Conservation (phyloP, 2,329 filamentous ascomycete species). For the Gnomoniopsis smithogilvyi region DNA sequence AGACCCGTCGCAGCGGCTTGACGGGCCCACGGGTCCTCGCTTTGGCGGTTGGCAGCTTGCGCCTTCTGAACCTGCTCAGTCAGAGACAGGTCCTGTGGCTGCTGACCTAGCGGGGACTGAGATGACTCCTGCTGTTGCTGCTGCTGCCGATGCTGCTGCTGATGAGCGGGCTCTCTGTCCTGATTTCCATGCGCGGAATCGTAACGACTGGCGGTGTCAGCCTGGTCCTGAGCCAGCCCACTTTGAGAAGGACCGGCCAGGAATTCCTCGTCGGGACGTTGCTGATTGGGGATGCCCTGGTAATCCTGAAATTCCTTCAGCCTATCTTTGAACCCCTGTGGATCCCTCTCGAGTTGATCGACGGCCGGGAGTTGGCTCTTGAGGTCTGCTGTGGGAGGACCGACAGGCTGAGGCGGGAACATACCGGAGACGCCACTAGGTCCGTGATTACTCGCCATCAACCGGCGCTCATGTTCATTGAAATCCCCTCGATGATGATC, state of each 20-base stretch:
- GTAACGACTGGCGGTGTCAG: slow-evolving; percentile 10
- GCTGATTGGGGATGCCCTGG: slow-evolving; percentile 45
- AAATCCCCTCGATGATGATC: slow-evolving; percentile 68
- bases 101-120: slow-evolving; percentile 20
- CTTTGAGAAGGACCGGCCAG: slow-evolving; percentile 16
- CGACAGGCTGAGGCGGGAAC: slow-evolving; percentile 36
- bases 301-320: slow-evolving; percentile 81
- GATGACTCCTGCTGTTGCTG: slow-evolving; percentile 22
- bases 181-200: slow-evolving; percentile 16
- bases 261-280: slow-evolving; percentile 57
- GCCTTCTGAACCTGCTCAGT: slow-evolving; percentile 79
- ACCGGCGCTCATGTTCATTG: slow-evolving; percentile 48
- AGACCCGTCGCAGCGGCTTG: slow-evolving; percentile 59
- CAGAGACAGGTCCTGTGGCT: slow-evolving; percentile 59
- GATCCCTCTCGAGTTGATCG: slow-evolving; percentile 50
- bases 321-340: slow-evolving; percentile 64
- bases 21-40: slow-evolving; percentile 46
- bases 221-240: slow-evolving; percentile 21
- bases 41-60: slow-evolving; percentile 49
- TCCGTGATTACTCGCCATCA: slow-evolving; percentile 42
- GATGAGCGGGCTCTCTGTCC: slow-evolving; percentile 21
- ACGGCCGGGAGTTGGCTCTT: slow-evolving; percentile 46
- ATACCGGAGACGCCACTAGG: slow-evolving; percentile 28
- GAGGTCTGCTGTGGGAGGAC: slow-evolving; percentile 33
- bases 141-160: slow-evolving; percentile 18